Conservation (phyloP, 495 filamentous ascomycete species). For the Tuber microsphaerosporum region DNA sequence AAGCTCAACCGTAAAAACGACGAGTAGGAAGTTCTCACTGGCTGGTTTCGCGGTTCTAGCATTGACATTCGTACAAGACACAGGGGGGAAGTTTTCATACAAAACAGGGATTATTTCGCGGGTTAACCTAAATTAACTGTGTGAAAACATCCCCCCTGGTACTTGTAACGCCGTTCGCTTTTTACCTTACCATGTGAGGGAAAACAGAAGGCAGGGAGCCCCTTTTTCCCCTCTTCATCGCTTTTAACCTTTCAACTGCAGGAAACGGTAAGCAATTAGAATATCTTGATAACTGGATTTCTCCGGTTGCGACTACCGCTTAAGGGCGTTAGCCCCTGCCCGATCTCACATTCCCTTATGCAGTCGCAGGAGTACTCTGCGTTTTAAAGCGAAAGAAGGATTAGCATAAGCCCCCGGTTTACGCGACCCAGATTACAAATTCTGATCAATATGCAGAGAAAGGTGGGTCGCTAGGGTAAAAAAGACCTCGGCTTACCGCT, state of each 20-base stretch:
- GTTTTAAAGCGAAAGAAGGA: not conserved
- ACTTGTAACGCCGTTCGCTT: not conserved
- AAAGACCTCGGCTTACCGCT: not conserved
- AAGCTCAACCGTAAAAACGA: not conserved
- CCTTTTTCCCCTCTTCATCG: not conserved
- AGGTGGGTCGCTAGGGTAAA: not conserved
- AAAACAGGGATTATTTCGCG: not conserved
- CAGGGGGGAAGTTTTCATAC: too few species aligned
- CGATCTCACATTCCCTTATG: not conserved
- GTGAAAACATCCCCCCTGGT: too few species aligned
- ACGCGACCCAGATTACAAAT: not conserved
- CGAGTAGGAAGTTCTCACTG: not conserved
- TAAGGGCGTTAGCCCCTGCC: not conserved
- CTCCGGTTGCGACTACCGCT: not conserved
- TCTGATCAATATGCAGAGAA: not conserved
- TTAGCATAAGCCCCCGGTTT: not conserved
- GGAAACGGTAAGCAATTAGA: not conserved
- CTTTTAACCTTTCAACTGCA: not conserved
- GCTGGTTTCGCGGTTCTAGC: not conserved
- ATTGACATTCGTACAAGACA: not conserved
- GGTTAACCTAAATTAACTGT: too few species aligned
- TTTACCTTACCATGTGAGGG: not conserved
- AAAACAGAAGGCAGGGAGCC: not conserved
- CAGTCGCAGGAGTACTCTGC: not conserved
- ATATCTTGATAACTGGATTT: not conserved